Evolutionary conservation across 1,284 basidiomycete genomes (phyloP), one percentile per base, ranked within the genome.

Genomic region (Austroboletus niveus): DNA sequence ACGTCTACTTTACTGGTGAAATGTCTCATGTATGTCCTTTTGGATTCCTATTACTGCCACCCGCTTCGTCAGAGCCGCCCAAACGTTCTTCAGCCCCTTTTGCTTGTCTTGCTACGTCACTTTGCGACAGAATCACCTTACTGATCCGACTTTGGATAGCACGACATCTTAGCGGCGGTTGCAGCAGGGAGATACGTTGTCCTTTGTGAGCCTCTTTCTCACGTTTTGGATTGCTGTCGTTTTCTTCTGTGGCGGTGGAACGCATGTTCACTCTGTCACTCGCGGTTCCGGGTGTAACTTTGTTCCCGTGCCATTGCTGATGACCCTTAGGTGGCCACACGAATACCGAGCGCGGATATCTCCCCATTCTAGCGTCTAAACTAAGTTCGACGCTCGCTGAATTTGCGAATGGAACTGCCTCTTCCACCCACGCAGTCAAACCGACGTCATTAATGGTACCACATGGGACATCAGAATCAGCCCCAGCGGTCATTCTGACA

Each of bases 1-100:
- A 95, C 66, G 79, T 93, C 27, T 90, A 90, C 66, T 78, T 93
- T 60, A 96, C 93, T 1, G 93, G 93, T n/a, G 93, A 95, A 70
- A 92, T 95, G 91, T 70, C 79, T 27, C 92, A 95, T 70, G 90
- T 92, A 69, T 55, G 85, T 69, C 57, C 56, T 60, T 46, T 53
- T 38, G 43, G 49, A 55, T 55, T 45, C 49, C 42, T 56, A 38
- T 45, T 41, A 14, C 8, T 41, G 11, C 24, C 40, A 41, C 24
- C 39, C 9, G 39, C 22, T 14, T 22, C 39, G 39, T 24, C 39
- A 9, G 36, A 20, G 40, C 51, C 40, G 36, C 15, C n/a, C 11
- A 9, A 36, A 9, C n/a, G n/a, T 41, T 42, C 49, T 48, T 45
- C 49, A 15, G 48, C 53, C 12, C 53, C 47, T 52, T 41, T 36